Evolutionary conservation across 495 filamentous ascomycete species (phyloP), one percentile per base, ranked within the genome.

Genomic region (Annulohypoxylon moriforme): DNA sequence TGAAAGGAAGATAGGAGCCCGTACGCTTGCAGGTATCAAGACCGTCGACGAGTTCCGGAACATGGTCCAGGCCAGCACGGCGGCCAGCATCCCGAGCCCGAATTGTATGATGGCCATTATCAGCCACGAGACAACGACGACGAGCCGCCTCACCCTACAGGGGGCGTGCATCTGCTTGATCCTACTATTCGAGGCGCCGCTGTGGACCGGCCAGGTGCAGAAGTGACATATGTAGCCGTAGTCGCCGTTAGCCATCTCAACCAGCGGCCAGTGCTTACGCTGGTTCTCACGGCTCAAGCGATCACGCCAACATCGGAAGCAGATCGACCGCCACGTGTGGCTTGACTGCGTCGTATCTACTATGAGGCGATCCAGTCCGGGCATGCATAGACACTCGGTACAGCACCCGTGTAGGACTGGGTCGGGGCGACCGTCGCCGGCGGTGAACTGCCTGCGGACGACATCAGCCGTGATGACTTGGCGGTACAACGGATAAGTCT

Each of bases 211-310:
- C 76, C 76, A 78, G 16, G 70, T 76, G 59, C 76, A 78, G 40
- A 78, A 78, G 46, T 78, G 76, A 33, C 76, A 78, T 47, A 78
- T 74, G 60, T 78, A 76, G 55, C 76, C 76, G n/a, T 72, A 68
- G 20, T 73, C 71, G 42, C 76, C 76, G 42, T 78, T 76, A 42
- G 49, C 76, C 49, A 76, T 72, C 57, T 69, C 53, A 0, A 78
- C 66, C 16, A 78, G 49, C 4, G 76, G 76, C 76, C 73, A 78
- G 4, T 75, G 76, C 62, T 78, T 78, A 59, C 69, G 71, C 36
- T 64, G 58, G 40, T 72, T 67, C 22, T 76, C 73, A 8, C 58
- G 58, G 29, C 61, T 74, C 44, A 75, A 46, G 24, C 68, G 76
- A 31, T 57, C 67, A 13, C 74, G 69, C 76, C 76, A 78, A 40